These are phyloP conservation scores for Fusarium aywerte DNA, from an alignment of 2,329 filamentous ascomycete genomes.

Conservation along the genomic window DNA sequence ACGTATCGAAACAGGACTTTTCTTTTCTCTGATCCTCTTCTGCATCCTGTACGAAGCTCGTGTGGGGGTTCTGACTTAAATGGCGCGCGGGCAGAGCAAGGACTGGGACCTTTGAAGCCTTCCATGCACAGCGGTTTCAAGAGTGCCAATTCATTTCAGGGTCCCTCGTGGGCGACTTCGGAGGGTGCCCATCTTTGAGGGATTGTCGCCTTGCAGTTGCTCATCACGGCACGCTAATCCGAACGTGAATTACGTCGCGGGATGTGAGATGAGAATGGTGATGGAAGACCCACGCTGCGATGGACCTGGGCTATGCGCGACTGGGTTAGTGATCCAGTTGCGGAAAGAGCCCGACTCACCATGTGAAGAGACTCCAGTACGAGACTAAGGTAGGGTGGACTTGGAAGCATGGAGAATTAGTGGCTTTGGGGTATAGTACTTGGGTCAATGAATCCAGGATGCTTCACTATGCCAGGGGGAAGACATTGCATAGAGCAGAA, in stretches of 20 bases:
- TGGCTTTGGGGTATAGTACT: constrained; percentile 2
- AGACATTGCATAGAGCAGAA: not conserved
- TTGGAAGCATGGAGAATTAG: not conserved
- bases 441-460: constrained; percentile 5
- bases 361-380: not conserved
- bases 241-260: constrained; percentile 7
- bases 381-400: not conserved
- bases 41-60: constrained; percentile 3
- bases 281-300: constrained; percentile 21
- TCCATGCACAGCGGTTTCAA: not conserved
- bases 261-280: constrained; percentile 3
- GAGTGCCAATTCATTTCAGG: constrained; percentile 1
- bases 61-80: constrained; percentile 23
- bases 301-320: constrained; percentile 9
- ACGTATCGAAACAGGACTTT: constrained; percentile 34
- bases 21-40: not conserved
- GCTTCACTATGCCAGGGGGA: not conserved
- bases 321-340: not conserved
- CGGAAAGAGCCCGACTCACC: constrained; percentile 7
- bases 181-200: constrained; percentile 25
- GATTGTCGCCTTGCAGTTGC: constrained; percentile 10
- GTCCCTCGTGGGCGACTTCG: constrained; percentile 33
- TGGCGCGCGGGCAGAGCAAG: not conserved
- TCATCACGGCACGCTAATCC: constrained; percentile 35
- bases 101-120: constrained; percentile 11